These are phyloP conservation scores for Jatropha curcas DNA, from an alignment of 345 rosid species.

Conservation along the genomic window DNA sequence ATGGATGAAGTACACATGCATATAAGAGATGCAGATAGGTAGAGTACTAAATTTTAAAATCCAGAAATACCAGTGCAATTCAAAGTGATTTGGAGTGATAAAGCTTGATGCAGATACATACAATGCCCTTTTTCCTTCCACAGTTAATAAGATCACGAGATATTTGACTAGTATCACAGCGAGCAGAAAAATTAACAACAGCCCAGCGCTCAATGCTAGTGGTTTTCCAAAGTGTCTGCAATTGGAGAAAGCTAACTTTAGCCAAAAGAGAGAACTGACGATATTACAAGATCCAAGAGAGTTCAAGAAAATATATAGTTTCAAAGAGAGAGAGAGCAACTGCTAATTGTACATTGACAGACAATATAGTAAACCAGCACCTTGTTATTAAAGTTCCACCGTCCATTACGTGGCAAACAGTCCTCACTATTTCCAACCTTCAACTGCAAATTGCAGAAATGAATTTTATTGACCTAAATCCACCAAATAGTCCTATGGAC, in stretches of 20 bases:
- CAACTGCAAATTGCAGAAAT: conserved; percentile 56
- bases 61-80: conserved; percentile 3
- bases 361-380: conserved; percentile 31
- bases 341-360: neutral
- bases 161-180: conserved; percentile 68
- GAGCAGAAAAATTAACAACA: conserved; percentile 86
- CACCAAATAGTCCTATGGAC: neutral
- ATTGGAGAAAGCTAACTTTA: neutral
- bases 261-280: neutral
- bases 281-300: neutral
- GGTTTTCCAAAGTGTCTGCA: conserved; percentile 61
- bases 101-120: conserved; percentile 38
- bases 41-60: neutral
- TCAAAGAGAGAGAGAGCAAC: neutral
- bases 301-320: neutral
- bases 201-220: conserved; percentile 57
- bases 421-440: conserved; percentile 68
- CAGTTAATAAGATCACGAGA: conserved; percentile 71
- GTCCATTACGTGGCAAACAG: conserved; percentile 65
- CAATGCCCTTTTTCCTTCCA: conserved; percentile 84
- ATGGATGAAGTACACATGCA: conserved; percentile 12
- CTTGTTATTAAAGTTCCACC: conserved; percentile 93
- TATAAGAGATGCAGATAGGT: conserved; percentile 1
- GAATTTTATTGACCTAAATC: neutral
- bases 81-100: conserved; percentile 19